phyloP scores from a whole-genome alignment of 371 early-diverging fungal species.

The Mucor plumbeus region DNA sequence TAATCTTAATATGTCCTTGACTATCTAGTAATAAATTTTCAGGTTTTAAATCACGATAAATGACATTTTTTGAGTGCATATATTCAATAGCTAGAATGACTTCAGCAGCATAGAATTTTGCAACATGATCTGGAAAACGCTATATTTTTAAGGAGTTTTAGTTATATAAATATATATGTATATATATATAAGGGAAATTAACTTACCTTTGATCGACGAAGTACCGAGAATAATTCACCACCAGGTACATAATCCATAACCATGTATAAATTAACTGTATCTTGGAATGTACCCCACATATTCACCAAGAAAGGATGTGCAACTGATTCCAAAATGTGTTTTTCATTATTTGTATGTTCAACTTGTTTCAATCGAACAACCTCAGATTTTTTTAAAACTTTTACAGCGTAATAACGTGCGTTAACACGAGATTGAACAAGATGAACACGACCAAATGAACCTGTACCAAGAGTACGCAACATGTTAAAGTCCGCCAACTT shows the following conservation, averaged over 20 bases:
- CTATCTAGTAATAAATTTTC: conserved; percentile 88
- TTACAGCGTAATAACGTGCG: conserved; percentile 93
- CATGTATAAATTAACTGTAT: conserved; percentile 84
- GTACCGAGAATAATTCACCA: conserved; percentile 90
- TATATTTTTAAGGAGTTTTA: conserved; percentile 20
- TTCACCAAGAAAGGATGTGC: conserved; percentile 95
- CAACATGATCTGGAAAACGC: conserved; percentile 90
- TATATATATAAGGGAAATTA: too few relatives aligned
- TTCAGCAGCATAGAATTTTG: conserved; percentile 82
- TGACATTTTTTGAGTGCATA: conserved; percentile 88
- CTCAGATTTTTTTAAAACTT: conserved; percentile 94
- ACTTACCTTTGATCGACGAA: conserved; percentile 71
- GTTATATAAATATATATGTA: too few relatives aligned
- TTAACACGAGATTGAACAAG: conserved; percentile 80
- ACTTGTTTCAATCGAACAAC: conserved; percentile 96
- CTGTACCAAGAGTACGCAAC: conserved; percentile 91
- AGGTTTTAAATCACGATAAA: conserved; percentile 95
- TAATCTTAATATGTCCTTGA: conserved; percentile 96
- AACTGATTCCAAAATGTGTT: conserved; percentile 86
- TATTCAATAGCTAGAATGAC: conserved; percentile 85
- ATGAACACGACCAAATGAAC: conserved; percentile 99
- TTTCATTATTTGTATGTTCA: conserved; percentile 97
- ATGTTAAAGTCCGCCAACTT: conserved; percentile 73
- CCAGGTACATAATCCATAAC: conserved; percentile 98
- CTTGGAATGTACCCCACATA: conserved; percentile 93